Evolutionary conservation across 768 basidiomycete genomes (phyloP).

Genomic region (Holtermannia corniformis): DNA sequence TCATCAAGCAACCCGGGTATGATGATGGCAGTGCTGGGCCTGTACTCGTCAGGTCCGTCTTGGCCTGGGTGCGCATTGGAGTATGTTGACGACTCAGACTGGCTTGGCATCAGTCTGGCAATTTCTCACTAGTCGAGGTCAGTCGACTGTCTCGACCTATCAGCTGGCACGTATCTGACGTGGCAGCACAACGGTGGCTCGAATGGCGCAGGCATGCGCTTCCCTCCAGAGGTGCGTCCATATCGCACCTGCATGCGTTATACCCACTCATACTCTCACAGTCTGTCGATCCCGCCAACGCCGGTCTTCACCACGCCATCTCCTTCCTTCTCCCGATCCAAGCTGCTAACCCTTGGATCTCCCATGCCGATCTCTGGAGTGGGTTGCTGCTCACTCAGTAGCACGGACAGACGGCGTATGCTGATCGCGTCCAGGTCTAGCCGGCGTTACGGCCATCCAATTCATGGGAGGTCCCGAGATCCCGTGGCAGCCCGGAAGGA

Average conservation of each 20-base stretch:
- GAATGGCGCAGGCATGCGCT: conserved; percentile 39
- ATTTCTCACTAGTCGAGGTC: conserved; percentile 36
- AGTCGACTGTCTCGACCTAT: background rate
- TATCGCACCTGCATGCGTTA: background rate
- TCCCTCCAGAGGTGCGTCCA: conserved; percentile 27
- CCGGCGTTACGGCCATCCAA: conserved; percentile 39
- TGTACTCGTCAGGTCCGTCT: conserved; percentile 35
- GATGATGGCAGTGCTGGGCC: conserved; percentile 41
- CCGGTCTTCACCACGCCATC: conserved; percentile 40
- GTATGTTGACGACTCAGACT: conserved; percentile 20
- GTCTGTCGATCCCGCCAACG: conserved; percentile 35
- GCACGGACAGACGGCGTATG: background rate
- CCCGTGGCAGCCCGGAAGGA: conserved; percentile 41
- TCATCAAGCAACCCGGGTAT: conserved; percentile 39
- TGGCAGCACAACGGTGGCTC: conserved; percentile 36
- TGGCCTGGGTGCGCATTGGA: conserved; percentile 1
- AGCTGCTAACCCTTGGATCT: conserved; percentile 41
- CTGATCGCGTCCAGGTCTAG: conserved; percentile 23
- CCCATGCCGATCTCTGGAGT: conserved; percentile 39
- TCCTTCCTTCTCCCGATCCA: conserved; percentile 40
- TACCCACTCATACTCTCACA: conserved; percentile 17
- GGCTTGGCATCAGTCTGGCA: conserved; percentile 42
- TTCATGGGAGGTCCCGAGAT: conserved; percentile 38
- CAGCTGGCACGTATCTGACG: background rate
- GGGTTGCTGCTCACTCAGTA: conserved; percentile 2